phyloP scores from a whole-genome alignment of 805 yeast species.

The Hanseniaspora taiwanica region DNA sequence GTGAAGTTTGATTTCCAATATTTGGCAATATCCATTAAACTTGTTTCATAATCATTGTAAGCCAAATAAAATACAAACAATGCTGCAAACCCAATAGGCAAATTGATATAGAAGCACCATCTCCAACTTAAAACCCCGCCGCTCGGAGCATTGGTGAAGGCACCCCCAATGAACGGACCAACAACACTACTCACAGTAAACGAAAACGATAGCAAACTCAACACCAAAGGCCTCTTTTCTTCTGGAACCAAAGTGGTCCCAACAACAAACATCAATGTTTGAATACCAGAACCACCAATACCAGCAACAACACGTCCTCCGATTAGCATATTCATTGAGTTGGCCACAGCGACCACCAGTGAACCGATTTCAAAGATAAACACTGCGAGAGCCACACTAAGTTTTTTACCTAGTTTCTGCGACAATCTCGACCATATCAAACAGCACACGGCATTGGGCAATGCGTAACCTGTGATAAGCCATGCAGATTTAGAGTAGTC shows the following conservation, averaged over 20 bases:
- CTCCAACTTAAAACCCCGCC: slow-evolving; percentile 40
- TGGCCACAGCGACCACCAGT: slow-evolving; percentile 40
- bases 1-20: background rate
- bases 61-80: slow-evolving; percentile 5
- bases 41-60: background rate
- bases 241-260: slow-evolving; percentile 25
- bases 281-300: slow-evolving; percentile 58
- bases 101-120: slow-evolving; percentile 62
- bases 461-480: slow-evolving; percentile 41
- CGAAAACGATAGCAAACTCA: slow-evolving; percentile 13
- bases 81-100: slow-evolving; percentile 46
- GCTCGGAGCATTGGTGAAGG: slow-evolving; percentile 24
- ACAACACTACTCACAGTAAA: slow-evolving; percentile 38
- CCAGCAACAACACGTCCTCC: slow-evolving; percentile 66
- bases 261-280: slow-evolving; percentile 41
- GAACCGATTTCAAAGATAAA: slow-evolving; percentile 51
- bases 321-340: slow-evolving; percentile 44
- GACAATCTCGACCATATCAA: slow-evolving; percentile 48
- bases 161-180: slow-evolving; percentile 64
- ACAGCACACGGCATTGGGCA: slow-evolving; percentile 40
- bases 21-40: background rate
- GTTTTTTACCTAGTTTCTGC: slow-evolving; percentile 44
- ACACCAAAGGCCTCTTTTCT: slow-evolving; percentile 15
- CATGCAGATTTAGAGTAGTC: slow-evolving; percentile 43
- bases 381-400: slow-evolving; percentile 34